Evolutionary conservation across 1,139 yeast species (phyloP).

Genomic region (Spencermartinsiella ligniputridi): DNA sequence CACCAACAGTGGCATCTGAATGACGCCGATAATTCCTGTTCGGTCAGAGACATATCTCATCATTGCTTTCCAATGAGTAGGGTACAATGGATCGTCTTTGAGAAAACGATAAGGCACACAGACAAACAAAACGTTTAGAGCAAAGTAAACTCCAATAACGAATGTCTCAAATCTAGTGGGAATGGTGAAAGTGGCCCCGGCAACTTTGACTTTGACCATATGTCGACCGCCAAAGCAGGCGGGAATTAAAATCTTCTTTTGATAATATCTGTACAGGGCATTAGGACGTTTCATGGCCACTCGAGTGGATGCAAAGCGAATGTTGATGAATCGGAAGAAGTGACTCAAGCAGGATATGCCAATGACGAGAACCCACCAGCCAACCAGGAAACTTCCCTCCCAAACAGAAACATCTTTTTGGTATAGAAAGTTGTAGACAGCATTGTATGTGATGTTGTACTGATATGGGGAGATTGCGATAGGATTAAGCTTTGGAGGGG

Average conservation of each 20-base stretch:
- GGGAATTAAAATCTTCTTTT: conserved; percentile 29
- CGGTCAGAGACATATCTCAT: conserved; percentile 50
- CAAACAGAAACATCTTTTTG: conserved; percentile 32
- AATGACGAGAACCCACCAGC: conserved; percentile 35
- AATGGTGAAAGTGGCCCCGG: conserved; percentile 31
- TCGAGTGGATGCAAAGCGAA: conserved; percentile 25
- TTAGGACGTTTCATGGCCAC: conserved; percentile 25
- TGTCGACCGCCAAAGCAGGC: conserved; percentile 33
- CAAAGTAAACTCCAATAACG: conserved; percentile 44
- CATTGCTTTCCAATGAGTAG: conserved; percentile 39
- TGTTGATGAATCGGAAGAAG: conserved; percentile 18
- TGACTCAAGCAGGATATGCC: conserved; percentile 17
- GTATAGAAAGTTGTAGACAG: conserved; percentile 24
- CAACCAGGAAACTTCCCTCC: conserved; percentile 32
- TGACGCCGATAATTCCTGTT: conserved; percentile 56
- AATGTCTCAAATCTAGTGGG: conserved; percentile 66
- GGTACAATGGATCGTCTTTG: conserved; percentile 39
- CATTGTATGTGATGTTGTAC: conserved; percentile 12
- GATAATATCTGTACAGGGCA: conserved; percentile 20
- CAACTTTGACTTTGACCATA: conserved; percentile 23
- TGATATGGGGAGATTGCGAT: conserved; percentile 10
- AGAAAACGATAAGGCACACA: conserved; percentile 42
- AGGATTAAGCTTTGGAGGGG: conserved; percentile 9
- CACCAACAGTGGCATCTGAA: conserved; percentile 51
- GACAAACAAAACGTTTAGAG: conserved; percentile 42